Conservation (phyloP, 2,329 filamentous ascomycete genomes). For the Diplodia mutila region DNA sequence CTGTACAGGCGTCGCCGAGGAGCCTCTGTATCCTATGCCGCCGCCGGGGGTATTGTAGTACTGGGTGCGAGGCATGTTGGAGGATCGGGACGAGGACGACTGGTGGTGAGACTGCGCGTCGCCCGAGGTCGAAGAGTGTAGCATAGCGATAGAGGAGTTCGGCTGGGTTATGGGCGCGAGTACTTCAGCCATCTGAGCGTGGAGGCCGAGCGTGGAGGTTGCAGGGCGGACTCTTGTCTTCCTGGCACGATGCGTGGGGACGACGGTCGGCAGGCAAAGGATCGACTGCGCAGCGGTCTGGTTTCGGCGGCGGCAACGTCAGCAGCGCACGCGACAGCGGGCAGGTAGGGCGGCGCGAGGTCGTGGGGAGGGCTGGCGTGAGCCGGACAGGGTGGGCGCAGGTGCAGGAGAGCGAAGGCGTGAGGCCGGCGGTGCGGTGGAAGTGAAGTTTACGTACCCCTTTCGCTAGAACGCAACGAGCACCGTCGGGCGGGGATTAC, state of each 20-base stretch:
- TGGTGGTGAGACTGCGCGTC: slow-evolving; percentile 47
- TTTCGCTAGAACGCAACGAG: slow-evolving; percentile 30
- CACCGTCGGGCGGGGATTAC: slow-evolving; percentile 34
- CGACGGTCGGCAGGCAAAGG: slow-evolving; percentile 31
- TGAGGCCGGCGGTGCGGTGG: slow-evolving; percentile 29
- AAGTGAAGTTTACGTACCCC: slow-evolving; percentile 34
- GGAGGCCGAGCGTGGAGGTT: slow-evolving; percentile 13
- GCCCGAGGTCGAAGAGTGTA: slow-evolving; percentile 53
- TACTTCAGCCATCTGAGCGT: slow-evolving; percentile 48
- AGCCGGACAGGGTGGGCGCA: slow-evolving; percentile 23
- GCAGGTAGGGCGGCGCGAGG: slow-evolving; percentile 27
- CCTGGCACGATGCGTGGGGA: slow-evolving; percentile 29
- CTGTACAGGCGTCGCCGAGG: slow-evolving; percentile 50
- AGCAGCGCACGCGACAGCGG: slow-evolving; percentile 21
- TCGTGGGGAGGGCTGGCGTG: slow-evolving; percentile 25
- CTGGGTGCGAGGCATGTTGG: slow-evolving; percentile 47
- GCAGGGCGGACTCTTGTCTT: slow-evolving; percentile 28
- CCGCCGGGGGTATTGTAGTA: slow-evolving; percentile 48
- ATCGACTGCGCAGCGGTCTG: slow-evolving; percentile 21
- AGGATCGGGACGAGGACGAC: slow-evolving; percentile 40
- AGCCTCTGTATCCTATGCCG: slow-evolving; percentile 47
- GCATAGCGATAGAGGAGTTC: slow-evolving; percentile 54
- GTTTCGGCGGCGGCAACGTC: not conserved
- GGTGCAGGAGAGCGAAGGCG: slow-evolving; percentile 32
- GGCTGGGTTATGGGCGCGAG: slow-evolving; percentile 53